phyloP scores from a whole-genome alignment of 2,329 filamentous ascomycete species.

The Cordyceps farinosa region DNA sequence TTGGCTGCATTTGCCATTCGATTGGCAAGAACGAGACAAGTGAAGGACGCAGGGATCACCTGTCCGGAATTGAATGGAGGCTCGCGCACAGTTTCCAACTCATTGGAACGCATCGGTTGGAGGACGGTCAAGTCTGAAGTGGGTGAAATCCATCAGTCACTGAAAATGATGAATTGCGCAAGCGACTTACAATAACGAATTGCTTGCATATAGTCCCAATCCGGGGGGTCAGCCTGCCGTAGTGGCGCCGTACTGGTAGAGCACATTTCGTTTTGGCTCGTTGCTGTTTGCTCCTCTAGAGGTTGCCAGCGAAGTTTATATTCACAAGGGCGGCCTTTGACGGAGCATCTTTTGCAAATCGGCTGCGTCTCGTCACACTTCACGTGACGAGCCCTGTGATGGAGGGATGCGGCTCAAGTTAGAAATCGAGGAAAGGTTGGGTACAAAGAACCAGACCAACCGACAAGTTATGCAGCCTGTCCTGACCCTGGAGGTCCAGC shows the following conservation, averaged over 20 bases:
- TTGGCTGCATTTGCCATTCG: not conserved
- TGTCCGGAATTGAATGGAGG: not conserved
- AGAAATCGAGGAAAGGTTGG: not conserved
- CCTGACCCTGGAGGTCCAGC: not conserved
- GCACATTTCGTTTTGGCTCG: not conserved
- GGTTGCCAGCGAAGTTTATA: not conserved
- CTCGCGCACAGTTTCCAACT: not conserved
- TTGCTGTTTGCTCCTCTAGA: not conserved
- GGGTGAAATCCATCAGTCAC: not conserved
- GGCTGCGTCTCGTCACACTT: not conserved
- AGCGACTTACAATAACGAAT: not conserved
- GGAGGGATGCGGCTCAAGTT: not conserved
- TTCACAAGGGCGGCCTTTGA: not conserved
- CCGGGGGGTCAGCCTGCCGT: not conserved
- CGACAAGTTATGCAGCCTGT: not conserved
- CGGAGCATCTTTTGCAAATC: not conserved
- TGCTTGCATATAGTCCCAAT: not conserved
- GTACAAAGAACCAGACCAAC: not conserved
- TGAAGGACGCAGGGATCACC: not conserved
- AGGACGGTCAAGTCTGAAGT: not conserved
- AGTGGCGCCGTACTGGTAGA: not conserved
- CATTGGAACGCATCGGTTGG: not conserved
- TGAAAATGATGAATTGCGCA: not conserved
- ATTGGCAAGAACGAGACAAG: not conserved
- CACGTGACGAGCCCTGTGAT: not conserved